Percentiles rank a stretch among this genome's conserved stretches.
phyloP scores from a whole-genome alignment of 2,329 filamentous ascomycete genomes.

The Colletotrichum nymphaeae region DNA sequence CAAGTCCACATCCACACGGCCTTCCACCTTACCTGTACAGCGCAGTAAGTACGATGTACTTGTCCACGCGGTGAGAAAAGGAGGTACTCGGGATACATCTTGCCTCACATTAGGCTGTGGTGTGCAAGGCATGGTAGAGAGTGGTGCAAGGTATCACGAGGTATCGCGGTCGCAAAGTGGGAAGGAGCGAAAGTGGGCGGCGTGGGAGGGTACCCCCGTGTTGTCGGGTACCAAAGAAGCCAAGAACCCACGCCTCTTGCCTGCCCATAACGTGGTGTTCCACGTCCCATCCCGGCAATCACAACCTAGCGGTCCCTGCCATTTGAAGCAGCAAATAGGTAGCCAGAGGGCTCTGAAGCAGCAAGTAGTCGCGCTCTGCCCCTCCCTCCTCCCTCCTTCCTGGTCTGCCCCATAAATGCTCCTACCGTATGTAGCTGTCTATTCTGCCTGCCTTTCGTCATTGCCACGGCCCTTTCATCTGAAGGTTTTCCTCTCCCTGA shows the following conservation, averaged over 20 bases:
- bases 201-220: constrained; percentile 18
- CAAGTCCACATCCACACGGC: neutral
- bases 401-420: constrained; percentile 30
- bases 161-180: neutral
- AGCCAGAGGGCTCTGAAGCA: neutral
- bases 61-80: neutral
- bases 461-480: constrained; percentile 35
- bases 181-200: neutral
- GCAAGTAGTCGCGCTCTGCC: neutral
- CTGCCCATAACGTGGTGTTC: neutral
- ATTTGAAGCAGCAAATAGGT: neutral
- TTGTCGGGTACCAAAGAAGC: constrained; percentile 9
- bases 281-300: neutral
- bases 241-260: constrained; percentile 11
- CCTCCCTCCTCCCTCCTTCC: constrained; percentile 20
- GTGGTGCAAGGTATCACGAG: neutral
- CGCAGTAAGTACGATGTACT: neutral
- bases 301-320: neutral
- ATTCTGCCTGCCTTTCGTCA: constrained; percentile 32
- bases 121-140: too few species aligned
- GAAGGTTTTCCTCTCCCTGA: constrained; percentile 28
- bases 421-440: constrained; percentile 29
- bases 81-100: neutral
- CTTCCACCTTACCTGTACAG: neutral
- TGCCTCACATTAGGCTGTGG: neutral